phyloP scores from a whole-genome alignment of 768 basidiomycete species.

The Suillus fuscotomentosus region DNA sequence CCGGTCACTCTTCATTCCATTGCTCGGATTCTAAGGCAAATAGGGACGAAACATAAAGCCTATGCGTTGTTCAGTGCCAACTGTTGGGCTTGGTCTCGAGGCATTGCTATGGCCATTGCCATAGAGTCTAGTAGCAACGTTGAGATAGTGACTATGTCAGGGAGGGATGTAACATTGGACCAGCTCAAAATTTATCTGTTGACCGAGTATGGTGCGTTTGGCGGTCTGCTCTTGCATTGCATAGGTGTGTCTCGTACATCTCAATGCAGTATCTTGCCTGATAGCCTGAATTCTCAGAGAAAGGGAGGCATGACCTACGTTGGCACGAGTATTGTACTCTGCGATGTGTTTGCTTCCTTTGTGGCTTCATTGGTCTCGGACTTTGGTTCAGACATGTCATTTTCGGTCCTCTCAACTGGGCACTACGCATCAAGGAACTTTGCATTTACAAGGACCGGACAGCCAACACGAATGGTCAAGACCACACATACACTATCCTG shows the following conservation, averaged over 20 bases:
- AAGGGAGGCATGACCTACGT: background rate
- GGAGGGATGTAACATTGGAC: background rate
- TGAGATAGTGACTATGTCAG: background rate
- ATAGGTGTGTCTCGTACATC: background rate
- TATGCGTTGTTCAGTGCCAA: conserved; percentile 2
- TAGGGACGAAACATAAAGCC: background rate
- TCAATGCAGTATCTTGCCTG: background rate
- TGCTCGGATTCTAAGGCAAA: background rate
- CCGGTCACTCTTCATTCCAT: background rate
- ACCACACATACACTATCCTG: background rate
- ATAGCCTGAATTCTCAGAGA: background rate
- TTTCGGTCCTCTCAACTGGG: background rate
- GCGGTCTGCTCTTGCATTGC: background rate
- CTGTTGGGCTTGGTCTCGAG: conserved; percentile 4
- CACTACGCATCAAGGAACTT: background rate
- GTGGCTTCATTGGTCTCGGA: background rate
- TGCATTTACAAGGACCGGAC: background rate
- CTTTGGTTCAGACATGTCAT: background rate
- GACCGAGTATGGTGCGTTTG: conserved; percentile 1
- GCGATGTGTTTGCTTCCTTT: background rate
- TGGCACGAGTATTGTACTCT: background rate
- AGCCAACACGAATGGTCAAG: background rate
- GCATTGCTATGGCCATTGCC: background rate
- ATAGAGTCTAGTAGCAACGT: background rate
- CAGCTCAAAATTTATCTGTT: background rate